phyloP scores from a whole-genome alignment of 441 rosid species.

The Corymbia citriodora region DNA sequence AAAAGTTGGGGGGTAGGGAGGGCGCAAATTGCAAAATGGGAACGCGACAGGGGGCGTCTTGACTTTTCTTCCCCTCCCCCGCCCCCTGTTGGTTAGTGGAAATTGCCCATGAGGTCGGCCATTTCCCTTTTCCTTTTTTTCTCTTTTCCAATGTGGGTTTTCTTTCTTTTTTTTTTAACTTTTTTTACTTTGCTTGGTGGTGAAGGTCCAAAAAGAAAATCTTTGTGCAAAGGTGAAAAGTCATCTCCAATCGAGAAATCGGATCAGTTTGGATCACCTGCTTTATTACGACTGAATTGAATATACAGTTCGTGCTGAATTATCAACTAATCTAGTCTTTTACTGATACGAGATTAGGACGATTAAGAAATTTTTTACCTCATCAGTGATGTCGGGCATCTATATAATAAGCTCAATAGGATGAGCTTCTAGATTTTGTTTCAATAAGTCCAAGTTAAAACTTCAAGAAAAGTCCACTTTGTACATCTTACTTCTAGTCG shows the following conservation, averaged over 20 bases:
- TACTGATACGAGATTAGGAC: too few species aligned
- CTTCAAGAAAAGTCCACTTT: not conserved
- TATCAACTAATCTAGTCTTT: too few species aligned
- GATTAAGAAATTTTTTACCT: not conserved
- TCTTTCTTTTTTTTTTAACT: not conserved
- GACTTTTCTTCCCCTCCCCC: not conserved
- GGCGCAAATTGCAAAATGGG: not conserved
- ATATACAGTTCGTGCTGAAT: too few species aligned
- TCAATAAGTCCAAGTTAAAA: not conserved
- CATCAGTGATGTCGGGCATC: rapidly evolving
- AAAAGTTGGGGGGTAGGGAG: too few species aligned
- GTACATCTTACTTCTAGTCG: not conserved
- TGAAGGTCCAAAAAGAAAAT: not conserved
- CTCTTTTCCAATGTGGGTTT: not conserved
- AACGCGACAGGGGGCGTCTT: not conserved
- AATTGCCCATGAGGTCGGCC: not conserved
- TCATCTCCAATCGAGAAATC: rapidly evolving
- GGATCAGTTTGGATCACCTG: rapidly evolving
- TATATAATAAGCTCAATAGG: not conserved
- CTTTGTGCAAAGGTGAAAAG: not conserved
- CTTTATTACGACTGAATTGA: too few species aligned
- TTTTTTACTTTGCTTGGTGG: not conserved
- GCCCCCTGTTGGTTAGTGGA: not conserved
- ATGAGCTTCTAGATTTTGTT: not conserved
- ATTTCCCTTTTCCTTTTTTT: not conserved